Percentiles rank a stretch among this genome's conserved stretches.
Evolutionary conservation across 2,329 filamentous ascomycete species (phyloP).

Genomic region (Fusarium redolens): DNA sequence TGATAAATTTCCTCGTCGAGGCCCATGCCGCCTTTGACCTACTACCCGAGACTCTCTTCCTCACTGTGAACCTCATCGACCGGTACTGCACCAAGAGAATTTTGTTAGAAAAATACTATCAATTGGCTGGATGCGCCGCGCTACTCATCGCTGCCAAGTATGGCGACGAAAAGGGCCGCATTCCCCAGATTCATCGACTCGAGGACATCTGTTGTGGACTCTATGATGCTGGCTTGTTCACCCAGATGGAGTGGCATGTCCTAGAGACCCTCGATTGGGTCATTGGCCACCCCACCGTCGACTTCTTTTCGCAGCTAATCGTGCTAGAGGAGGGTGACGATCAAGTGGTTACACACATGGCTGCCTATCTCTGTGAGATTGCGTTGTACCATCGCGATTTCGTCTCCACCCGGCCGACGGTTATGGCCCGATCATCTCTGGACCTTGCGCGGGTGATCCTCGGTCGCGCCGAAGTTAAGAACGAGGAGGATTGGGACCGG

Average conservation of each 20-base stretch:
- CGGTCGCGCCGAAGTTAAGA: conserved; percentile 49
- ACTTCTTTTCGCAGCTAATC: conserved; percentile 90
- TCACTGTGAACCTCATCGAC: conserved; percentile 95
- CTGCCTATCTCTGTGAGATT: conserved; percentile 92
- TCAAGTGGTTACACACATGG: conserved; percentile 91
- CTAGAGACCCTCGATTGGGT: conserved; percentile 96
- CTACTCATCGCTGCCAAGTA: conserved; percentile 98
- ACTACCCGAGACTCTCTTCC: conserved; percentile 92
- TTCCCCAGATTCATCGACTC: conserved; percentile 93
- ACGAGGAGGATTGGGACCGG: too few species aligned
- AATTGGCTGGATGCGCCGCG: conserved; percentile 94
- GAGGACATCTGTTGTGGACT: conserved; percentile 99
- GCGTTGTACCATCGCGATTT: conserved; percentile 97
- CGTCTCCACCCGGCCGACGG: conserved; percentile 88
- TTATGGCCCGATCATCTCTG: conserved; percentile 88
- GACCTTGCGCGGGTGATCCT: conserved; percentile 89
- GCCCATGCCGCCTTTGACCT: conserved; percentile 94
- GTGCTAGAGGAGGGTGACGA: conserved; percentile 82
- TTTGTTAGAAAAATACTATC: conserved; percentile 98
- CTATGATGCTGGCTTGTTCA: conserved; percentile 99
- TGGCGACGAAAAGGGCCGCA: conserved; percentile 96
- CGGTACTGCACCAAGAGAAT: conserved; percentile 97
- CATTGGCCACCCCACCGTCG: conserved; percentile 94
- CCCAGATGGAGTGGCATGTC: conserved; percentile 99
- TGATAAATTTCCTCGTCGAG: conserved; percentile 97